A percentile compares a stretch with the other conserved stretches of the same genome.
Conservation (phyloP, 495 filamentous ascomycete genomes). For the Neurospora sp. region DNA sequence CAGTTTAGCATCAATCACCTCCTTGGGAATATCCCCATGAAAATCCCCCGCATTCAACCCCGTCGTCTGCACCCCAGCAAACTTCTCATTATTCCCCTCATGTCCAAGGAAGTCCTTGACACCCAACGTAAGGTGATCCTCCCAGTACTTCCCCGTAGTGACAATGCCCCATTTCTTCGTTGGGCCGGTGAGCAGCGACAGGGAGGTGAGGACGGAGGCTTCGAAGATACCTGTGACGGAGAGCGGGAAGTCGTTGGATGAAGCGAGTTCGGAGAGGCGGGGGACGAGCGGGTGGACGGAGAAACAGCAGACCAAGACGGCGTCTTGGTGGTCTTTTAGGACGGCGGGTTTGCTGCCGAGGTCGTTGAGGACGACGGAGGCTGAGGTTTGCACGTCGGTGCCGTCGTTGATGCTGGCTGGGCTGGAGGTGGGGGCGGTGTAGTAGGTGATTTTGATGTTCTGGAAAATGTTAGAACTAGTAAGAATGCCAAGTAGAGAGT, state of each 20-base stretch:
- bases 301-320: constrained; percentile 80
- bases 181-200: constrained; percentile 30
- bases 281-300: constrained; percentile 75
- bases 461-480: too few species aligned
- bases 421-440: constrained; percentile 36
- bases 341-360: constrained; percentile 17
- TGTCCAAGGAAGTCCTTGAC: constrained; percentile 45
- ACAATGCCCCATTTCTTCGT: constrained; percentile 74
- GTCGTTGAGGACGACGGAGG: constrained; percentile 44
- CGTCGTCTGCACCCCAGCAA: constrained; percentile 75
- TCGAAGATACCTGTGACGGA: constrained; percentile 82
- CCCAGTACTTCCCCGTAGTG: constrained; percentile 78
- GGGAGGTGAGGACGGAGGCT: constrained; percentile 53
- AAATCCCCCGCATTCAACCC: constrained; percentile 74
- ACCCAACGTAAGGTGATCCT: constrained; percentile 53
- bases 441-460: constrained; percentile 35
- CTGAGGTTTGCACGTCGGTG: constrained; percentile 40
- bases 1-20: constrained; percentile 56
- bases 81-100: constrained; percentile 25
- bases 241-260: background rate
- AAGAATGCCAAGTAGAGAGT: too few species aligned
- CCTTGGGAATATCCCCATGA: constrained; percentile 52
- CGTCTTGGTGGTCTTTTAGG: constrained; percentile 50
- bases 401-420: constrained; percentile 56
- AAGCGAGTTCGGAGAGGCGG: constrained; percentile 34